phyloP scores from a whole-genome alignment of 306 rosid genomes.

The Lupinus albus region DNA sequence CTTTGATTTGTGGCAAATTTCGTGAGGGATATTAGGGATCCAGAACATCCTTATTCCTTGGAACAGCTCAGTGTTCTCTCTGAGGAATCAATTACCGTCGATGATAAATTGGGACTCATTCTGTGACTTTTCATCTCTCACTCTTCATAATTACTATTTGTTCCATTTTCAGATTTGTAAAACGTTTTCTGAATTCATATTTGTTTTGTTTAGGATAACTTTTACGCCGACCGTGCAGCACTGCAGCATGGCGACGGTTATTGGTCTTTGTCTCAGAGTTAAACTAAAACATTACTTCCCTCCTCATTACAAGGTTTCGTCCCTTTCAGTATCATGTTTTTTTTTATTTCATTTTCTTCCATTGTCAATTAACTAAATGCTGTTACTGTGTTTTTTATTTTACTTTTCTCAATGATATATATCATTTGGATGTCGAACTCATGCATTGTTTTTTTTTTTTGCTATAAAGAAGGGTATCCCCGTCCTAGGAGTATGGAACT shows the following conservation, averaged over 20 bases:
- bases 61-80: slow-evolving; percentile 97
- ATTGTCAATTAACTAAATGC: background rate
- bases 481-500: no score
- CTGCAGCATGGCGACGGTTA: slow-evolving; percentile 97
- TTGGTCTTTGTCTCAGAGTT: slow-evolving; percentile 90
- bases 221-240: slow-evolving; percentile 96
- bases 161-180: background rate
- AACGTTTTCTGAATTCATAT: background rate
- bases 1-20: slow-evolving; percentile 66
- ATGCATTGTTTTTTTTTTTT: background rate
- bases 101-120: slow-evolving; percentile 82
- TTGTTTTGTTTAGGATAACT: slow-evolving; percentile 65
- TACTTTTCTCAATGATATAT: background rate
- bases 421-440: background rate
- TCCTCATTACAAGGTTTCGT: slow-evolving; percentile 84
- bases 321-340: background rate
- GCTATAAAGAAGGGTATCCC: no score
- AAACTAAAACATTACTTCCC: slow-evolving; percentile 82
- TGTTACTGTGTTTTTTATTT: background rate
- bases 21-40: slow-evolving; percentile 99
- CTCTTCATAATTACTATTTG: no score
- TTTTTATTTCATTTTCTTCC: background rate
- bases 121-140: slow-evolving; percentile 49
- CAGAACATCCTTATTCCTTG: slow-evolving; percentile 96
- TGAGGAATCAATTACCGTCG: slow-evolving; percentile 90